Evolutionary conservation across 2,329 filamentous ascomycete genomes (phyloP), one percentile per base, ranked within the genome.

Genomic region (Hymenotorrendiella dingleyae): DNA sequence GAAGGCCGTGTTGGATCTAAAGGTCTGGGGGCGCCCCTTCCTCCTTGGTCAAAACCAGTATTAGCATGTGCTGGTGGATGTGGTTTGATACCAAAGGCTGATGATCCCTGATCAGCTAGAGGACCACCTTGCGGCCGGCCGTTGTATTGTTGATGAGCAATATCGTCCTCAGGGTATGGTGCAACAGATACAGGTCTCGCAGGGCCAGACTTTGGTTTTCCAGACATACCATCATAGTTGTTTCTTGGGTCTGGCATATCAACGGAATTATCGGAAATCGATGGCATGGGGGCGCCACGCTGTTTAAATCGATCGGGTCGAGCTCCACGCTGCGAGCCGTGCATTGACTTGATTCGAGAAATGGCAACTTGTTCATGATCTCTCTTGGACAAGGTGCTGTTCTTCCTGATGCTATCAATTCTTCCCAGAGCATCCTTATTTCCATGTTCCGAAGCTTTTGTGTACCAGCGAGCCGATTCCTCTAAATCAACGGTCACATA

Each of bases 351-450:
- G 69, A 98, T 97, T 40, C 85, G 80, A 38, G 80, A 84, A 52
- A 98, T 80, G 0, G 93, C 90, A 30, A 94, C 83, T 42, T 89
- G 87, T 64, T 97, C 91, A 62, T 98, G 93, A 58, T 97, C 93
- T 54, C 83, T 78, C 67, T 90, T 90, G 2, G 88, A 94, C 35
- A 97, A 71, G 3, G 86, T 86, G 64, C 87, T 87, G 43, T 87
- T 84, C 54, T 86, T 80, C 35, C 80, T 82, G 40, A 98, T 81
- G 38, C 86, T 89, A 36, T 95, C 86, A 44, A 98, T 79, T 32
- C 93, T 80, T 34, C 76, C 77, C 36, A 80, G 69, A 10, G 93
- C 93, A 64, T 98, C 93, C 55, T 86, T 85, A 65, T 97, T 98
- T 26, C 91, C 93, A 58, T 91, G 87, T 23, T 86, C 83, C 22